These are phyloP conservation scores for Kodamaea sagamina DNA, from an alignment of 805 yeast genomes.

Conservation along the genomic window DNA sequence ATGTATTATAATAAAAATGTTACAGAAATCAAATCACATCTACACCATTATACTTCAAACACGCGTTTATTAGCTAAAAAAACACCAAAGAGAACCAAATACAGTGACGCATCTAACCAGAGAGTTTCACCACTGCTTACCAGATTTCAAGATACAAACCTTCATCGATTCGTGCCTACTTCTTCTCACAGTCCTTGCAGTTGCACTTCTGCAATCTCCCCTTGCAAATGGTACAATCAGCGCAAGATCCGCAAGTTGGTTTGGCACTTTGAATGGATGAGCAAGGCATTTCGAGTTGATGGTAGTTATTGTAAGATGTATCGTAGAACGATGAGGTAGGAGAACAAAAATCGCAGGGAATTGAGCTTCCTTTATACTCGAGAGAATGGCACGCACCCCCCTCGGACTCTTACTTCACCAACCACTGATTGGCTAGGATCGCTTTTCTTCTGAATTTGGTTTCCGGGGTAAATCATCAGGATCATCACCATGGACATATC, in stretches of 20 bases:
- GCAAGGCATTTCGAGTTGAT: conserved; percentile 8
- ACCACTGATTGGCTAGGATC: conserved; percentile 5
- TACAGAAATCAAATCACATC: too few species aligned
- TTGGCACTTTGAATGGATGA: conserved; percentile 9
- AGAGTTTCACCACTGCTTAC: conserved; percentile 1
- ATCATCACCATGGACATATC: conserved; percentile 2
- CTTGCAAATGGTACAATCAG: conserved; percentile 9
- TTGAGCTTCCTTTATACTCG: conserved; percentile 1
- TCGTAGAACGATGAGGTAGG: conserved; percentile 5
- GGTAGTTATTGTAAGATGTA: background rate
- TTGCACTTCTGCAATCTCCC: conserved; percentile 8
- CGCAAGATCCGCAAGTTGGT: conserved; percentile 8
- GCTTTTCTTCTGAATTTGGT: background rate
- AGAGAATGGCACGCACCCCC: background rate
- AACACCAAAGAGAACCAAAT: background rate
- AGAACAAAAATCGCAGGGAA: background rate
- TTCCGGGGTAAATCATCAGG: conserved; percentile 1
- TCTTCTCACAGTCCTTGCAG: conserved; percentile 10
- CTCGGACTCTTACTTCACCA: background rate
- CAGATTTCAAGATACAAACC: conserved; percentile 5
- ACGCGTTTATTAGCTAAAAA: conserved; percentile 4
- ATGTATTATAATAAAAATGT: background rate
- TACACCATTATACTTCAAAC: background rate
- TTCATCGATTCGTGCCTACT: conserved; percentile 1
- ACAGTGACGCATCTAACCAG: conserved; percentile 1